Evolutionary conservation across 768 basidiomycete species (phyloP).

Genomic region (Rhizopogon vulgaris): DNA sequence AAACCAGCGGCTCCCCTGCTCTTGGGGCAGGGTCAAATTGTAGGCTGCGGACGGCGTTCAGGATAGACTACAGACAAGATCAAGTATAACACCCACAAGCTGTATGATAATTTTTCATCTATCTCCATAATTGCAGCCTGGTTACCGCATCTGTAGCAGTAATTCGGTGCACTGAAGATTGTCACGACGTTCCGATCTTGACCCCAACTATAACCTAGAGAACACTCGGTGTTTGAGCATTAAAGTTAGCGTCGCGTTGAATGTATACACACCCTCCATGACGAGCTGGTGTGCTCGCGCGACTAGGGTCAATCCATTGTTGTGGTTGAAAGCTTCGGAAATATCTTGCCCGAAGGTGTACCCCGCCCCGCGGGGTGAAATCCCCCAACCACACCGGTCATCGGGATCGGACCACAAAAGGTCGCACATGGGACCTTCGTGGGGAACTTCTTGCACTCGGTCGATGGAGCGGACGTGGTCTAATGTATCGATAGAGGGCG

Average conservation of each 20-base stretch:
- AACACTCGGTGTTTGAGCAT: conserved; percentile 3
- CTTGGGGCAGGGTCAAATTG: conserved; percentile 99
- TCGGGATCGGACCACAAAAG: conserved; percentile 99
- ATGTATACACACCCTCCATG: conserved; percentile 76
- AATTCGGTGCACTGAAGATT: conserved; percentile 99
- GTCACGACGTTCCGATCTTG: conserved; percentile 99
- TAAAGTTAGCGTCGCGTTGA: conserved; percentile 1
- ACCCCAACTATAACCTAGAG: conserved; percentile 87
- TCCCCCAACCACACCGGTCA: conserved; percentile 99
- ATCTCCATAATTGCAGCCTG: conserved; percentile 99
- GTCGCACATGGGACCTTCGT: conserved; percentile 99
- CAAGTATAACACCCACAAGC: conserved; percentile 56
- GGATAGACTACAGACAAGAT: not conserved
- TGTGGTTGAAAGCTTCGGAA: conserved; percentile 98
- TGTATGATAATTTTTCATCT: conserved; percentile 95
- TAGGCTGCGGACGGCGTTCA: conserved; percentile 50
- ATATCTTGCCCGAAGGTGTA: conserved; percentile 99
- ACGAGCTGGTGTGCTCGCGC: conserved; percentile 92
- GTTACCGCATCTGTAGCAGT: conserved; percentile 99
- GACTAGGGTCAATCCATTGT: conserved; percentile 94
- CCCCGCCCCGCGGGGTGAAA: conserved; percentile 96
- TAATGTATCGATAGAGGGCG: conserved; percentile 98
- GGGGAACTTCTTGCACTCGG: conserved; percentile 98
- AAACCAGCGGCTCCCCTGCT: conserved; percentile 97
- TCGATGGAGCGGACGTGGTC: conserved; percentile 99